Conservation (phyloP, 176 grass and related monocot species). For the Bromus sterilis region DNA sequence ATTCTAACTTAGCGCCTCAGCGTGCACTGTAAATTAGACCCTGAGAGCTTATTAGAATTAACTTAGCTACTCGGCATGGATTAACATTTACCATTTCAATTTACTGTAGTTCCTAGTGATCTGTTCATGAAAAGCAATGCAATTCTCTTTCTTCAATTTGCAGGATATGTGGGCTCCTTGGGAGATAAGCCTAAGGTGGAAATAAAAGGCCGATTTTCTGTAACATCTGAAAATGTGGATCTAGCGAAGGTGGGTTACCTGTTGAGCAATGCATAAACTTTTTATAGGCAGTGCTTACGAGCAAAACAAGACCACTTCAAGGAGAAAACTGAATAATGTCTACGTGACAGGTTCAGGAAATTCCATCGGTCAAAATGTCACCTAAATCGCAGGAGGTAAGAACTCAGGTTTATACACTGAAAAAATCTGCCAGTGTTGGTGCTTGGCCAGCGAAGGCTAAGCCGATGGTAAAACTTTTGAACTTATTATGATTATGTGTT, state of each 20-base stretch:
- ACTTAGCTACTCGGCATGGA: no score
- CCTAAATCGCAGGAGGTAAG: slow-evolving; percentile 63
- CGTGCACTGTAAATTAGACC: not conserved
- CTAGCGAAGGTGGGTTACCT: slow-evolving; percentile 69
- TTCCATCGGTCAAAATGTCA: slow-evolving; percentile 30
- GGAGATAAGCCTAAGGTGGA: slow-evolving; percentile 83
- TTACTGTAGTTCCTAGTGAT: not conserved
- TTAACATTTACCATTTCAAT: no score
- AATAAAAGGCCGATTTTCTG: slow-evolving; percentile 94
- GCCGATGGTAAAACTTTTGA: slow-evolving; percentile 35
- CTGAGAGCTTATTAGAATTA: not conserved
- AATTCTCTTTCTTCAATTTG: not conserved
- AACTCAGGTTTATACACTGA: slow-evolving; percentile 65
- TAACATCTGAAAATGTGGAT: slow-evolving; percentile 99
- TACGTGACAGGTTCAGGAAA: slow-evolving; percentile 57
- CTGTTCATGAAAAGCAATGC: not conserved
- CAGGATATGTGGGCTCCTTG: slow-evolving; percentile 85
- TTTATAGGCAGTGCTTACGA: not conserved
- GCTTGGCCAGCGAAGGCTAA: slow-evolving; percentile 58
- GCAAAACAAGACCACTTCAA: slow-evolving; percentile 5
- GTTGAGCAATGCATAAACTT: not conserved
- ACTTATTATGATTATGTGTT: not conserved
- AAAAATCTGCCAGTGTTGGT: slow-evolving; percentile 91
- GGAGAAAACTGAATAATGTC: slow-evolving; percentile 17
- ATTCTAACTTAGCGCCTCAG: not conserved